Evolutionary conservation across 805 yeast genomes (phyloP), one percentile per base, ranked within the genome.

Genomic region (Hanseniaspora singularis): DNA sequence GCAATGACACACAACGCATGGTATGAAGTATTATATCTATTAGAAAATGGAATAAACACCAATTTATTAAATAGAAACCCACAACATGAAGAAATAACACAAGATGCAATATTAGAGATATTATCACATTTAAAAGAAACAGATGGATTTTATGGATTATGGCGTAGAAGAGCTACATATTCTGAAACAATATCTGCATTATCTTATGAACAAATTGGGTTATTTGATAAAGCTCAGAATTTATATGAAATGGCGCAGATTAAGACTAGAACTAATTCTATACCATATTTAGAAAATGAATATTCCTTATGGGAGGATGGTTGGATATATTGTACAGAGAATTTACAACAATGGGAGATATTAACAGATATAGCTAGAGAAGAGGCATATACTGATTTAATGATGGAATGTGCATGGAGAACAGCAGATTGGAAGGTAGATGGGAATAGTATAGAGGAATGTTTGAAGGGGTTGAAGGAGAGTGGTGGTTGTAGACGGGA

Each of bases 331-430:
- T 88, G 98, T 68, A 95, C 98, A 3, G 96, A 92, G 59, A 89
- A 89, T 61, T 68, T 92, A 33, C 98, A 92, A 59, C 96, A 92
- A 53, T 92, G 99, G 99, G 98, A 92, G 58, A 81, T 92, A 40
- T 68, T 92, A 50, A 89, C 98, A 0, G 99, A 92, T 57, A 69
- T 94, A 26, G 96, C 98, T 2, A 87, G 89, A 55, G 97, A 94
- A 58, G 99, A 94, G 68, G 96, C 96, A 0, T 94, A 89, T 60
- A 87, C 96, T 0, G 98, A 92, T 57, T 69, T 92, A 53, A 66
- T 94, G 22, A 68, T 92, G n/a, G 99, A 92, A 62, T 94, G 98
- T 71, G 98, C 97, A 32, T 92, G 99, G 99, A 73, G 99, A 57
- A 94, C 92, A 33, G 96, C 98, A 7, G 97, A 92, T 58, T 92